Evolutionary conservation across 2,329 filamentous ascomycete genomes (phyloP).

Genomic region (Penicillium sumatraense): DNA sequence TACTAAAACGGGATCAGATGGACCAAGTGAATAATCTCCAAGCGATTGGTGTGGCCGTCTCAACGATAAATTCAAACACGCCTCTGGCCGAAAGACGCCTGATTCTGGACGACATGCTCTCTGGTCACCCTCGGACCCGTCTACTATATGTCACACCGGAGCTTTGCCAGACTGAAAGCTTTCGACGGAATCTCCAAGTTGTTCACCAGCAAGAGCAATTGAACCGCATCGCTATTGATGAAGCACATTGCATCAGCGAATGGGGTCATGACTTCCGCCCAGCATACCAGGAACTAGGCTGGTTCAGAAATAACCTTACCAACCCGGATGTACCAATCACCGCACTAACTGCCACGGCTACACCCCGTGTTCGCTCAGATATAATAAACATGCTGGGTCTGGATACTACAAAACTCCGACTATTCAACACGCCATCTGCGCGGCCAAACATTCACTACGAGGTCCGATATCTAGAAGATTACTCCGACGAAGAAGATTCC

Average conservation of each 20-base stretch:
- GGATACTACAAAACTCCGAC: constrained; percentile 65
- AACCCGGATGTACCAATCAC: constrained; percentile 89
- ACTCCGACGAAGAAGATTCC: constrained; percentile 56
- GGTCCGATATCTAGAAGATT: constrained; percentile 64
- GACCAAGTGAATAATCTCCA: constrained; percentile 87
- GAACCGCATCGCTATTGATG: constrained; percentile 86
- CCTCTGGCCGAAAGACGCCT: constrained; percentile 64
- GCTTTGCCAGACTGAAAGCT: constrained; percentile 75
- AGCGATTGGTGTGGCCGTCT: constrained; percentile 75
- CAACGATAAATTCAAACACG: constrained; percentile 86
- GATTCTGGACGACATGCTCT: constrained; percentile 81
- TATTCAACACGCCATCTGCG: constrained; percentile 82
- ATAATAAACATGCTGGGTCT: constrained; percentile 77
- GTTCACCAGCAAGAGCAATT: constrained; percentile 82
- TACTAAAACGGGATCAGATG: constrained; percentile 58
- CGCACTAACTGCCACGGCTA: constrained; percentile 91
- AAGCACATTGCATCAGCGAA: constrained; percentile 96
- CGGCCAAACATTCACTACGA: constrained; percentile 89
- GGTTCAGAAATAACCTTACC: constrained; percentile 69
- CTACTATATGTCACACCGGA: constrained; percentile 95
- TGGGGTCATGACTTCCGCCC: constrained; percentile 98
- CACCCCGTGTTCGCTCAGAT: constrained; percentile 77
- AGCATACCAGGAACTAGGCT: constrained; percentile 83
- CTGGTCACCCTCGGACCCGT: constrained; percentile 80
- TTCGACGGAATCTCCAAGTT: constrained; percentile 73